Evolutionary conservation across 2,329 filamentous ascomycete genomes (phyloP).

Genomic region (Tolypocladium amazonense): DNA sequence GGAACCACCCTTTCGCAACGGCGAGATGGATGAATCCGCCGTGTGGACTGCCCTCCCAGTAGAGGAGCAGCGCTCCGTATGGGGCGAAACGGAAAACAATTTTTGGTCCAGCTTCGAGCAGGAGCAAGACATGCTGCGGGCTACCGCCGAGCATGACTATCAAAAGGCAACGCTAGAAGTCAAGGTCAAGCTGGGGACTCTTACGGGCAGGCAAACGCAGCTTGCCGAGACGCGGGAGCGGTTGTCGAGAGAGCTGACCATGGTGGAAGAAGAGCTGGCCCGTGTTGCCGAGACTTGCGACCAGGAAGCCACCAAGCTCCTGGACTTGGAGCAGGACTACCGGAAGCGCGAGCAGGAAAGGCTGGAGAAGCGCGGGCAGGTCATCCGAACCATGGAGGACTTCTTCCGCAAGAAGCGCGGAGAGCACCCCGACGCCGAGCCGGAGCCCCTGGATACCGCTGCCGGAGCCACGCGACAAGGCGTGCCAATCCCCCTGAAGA

Average conservation of each 20-base stretch:
- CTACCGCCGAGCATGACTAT: constrained; percentile 13
- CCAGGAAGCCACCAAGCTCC: constrained; percentile 22
- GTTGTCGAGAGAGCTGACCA: constrained; percentile 18
- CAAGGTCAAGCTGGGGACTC: constrained; percentile 16
- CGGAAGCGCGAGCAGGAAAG: constrained; percentile 15
- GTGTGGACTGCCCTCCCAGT: constrained; percentile 18
- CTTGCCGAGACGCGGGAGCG: constrained; percentile 16
- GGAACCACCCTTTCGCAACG: not conserved
- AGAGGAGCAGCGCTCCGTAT: constrained; percentile 21
- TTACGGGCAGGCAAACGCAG: constrained; percentile 16
- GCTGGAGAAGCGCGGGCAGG: constrained; percentile 15
- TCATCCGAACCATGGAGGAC: constrained; percentile 19
- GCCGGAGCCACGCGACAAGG: not conserved
- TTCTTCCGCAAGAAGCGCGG: constrained; percentile 22
- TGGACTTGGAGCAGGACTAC: constrained; percentile 20
- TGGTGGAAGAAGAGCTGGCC: constrained; percentile 27
- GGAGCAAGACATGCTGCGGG: constrained; percentile 12
- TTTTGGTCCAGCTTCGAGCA: constrained; percentile 20
- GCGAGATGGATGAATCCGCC: constrained; percentile 7
- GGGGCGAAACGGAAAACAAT: constrained; percentile 23
- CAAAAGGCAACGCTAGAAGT: constrained; percentile 13
- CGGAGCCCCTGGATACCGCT: not conserved
- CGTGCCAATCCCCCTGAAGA: not conserved
- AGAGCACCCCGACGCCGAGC: constrained; percentile 8
- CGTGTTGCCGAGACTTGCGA: constrained; percentile 17